phyloP scores from a whole-genome alignment of 129 eudicot genomes.

The Saussurea involucrata region DNA sequence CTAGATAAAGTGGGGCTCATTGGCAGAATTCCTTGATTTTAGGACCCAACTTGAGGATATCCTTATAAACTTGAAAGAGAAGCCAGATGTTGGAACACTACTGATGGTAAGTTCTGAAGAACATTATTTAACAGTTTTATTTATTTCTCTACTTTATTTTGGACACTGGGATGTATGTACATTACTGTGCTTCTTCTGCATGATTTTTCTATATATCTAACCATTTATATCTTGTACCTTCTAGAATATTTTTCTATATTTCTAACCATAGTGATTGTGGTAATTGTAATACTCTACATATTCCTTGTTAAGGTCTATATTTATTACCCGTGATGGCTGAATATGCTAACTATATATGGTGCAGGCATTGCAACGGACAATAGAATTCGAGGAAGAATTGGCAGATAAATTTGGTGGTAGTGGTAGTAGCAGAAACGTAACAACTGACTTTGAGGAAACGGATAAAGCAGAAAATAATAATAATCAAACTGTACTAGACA shows the following conservation, averaged over 20 bases:
- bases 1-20: constrained; percentile 21
- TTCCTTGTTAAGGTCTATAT: constrained; percentile 3
- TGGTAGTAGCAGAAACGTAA: constrained; percentile 52
- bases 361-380: constrained; percentile 90
- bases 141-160: not conserved
- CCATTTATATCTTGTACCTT: not conserved
- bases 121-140: constrained; percentile 7
- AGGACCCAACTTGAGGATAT: constrained; percentile 93
- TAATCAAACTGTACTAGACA: constrained; percentile 63
- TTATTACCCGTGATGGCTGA: not conserved
- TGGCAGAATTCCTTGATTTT: constrained; percentile 13
- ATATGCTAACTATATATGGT: constrained; percentile 3
- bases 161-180: not conserved
- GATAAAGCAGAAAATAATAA: constrained; percentile 45
- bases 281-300: not conserved
- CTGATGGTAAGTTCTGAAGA: constrained; percentile 51
- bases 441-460: constrained; percentile 55
- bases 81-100: constrained; percentile 89
- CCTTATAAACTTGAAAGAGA: constrained; percentile 85
- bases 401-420: constrained; percentile 95
- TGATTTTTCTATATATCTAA: not conserved
- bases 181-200: constrained; percentile 5
- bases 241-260: not conserved
- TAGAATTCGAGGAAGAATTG: constrained; percentile 94
- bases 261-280: not conserved